Evolutionary conservation across 2,329 filamentous ascomycete genomes (phyloP).

Genomic region (Trichophyton rubrum): DNA sequence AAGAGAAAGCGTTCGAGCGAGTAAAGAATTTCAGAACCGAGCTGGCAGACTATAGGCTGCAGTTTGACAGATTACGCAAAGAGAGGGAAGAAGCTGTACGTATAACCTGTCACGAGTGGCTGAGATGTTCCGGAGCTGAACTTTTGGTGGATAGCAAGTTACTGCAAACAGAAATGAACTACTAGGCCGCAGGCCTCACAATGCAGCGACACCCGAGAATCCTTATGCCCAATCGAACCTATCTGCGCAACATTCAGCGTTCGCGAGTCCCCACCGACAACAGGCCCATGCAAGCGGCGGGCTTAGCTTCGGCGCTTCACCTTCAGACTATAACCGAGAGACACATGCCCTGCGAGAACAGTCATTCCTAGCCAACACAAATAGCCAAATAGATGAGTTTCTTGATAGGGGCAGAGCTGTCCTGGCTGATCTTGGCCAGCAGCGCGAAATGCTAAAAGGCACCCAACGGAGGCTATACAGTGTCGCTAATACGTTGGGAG

Average conservation of each 20-base stretch:
- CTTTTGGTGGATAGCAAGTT: slow-evolving; percentile 32
- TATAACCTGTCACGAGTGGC: not conserved
- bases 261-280: slow-evolving; percentile 22
- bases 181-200: slow-evolving; percentile 69
- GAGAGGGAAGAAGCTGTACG: slow-evolving; percentile 60
- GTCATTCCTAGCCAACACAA: slow-evolving; percentile 69
- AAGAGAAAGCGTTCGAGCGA: slow-evolving; percentile 77
- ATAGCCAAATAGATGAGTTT: slow-evolving; percentile 83
- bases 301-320: slow-evolving; percentile 34
- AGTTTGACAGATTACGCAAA: slow-evolving; percentile 65
- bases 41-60: slow-evolving; percentile 62
- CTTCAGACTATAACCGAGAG: slow-evolving; percentile 55
- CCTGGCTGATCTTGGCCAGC: slow-evolving; percentile 72
- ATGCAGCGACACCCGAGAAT: slow-evolving; percentile 74
- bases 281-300: slow-evolving; percentile 24
- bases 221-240: slow-evolving; percentile 61
- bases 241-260: slow-evolving; percentile 30
- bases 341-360: slow-evolving; percentile 79
- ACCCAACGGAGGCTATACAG: slow-evolving; percentile 85
- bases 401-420: slow-evolving; percentile 84
- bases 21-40: slow-evolving; percentile 76
- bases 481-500: slow-evolving; percentile 83
- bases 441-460: slow-evolving; percentile 87
- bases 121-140: not conserved
- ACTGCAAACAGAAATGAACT: slow-evolving; percentile 67